Evolutionary conservation across 2,329 filamentous ascomycete species (phyloP), one percentile per base, ranked within the genome.

Genomic region (Coleophoma eucalyptorum): DNA sequence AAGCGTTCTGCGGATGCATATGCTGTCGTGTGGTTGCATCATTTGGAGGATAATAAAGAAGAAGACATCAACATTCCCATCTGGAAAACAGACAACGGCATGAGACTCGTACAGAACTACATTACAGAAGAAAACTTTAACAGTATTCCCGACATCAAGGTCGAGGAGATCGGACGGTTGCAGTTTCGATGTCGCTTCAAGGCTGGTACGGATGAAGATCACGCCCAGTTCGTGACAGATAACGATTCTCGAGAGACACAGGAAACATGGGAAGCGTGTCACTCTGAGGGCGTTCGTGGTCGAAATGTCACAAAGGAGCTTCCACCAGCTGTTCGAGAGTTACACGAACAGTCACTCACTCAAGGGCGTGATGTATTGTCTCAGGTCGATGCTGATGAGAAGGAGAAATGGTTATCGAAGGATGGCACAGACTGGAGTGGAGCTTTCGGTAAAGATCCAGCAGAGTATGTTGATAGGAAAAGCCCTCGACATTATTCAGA

Each of bases 211-310:
- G 92, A 97, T 65, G 83, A 89, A 49, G 87, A 90, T 16, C 94
- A 97, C 65, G 80, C 89, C 57, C 78, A 77, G 1, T 97, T 96
- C 60, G 85, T 96, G 19, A 81, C 84, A 44, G 89, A 95, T 67
- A 96, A 96, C 62, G 85, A 96, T 65, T 86, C 87, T 1, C 86
- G 93, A 32, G 94, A 97, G 73, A 97, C 92, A 0, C 96, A 90
- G 57, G 93, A 97, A 71, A 89, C 87, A 0, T 97, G 92, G 90
- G 91, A 97, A 68, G 89, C 91, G 0, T 97, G 93, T 66, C 82
- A 87, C 38, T 84, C 90, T 0, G 92, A 97, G 67, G 93, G 93
- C 12, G 89, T 96, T 0, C 83, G 94, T 2, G 71, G 77, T 13
- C 80, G 84, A 50, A 79, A 83, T 26, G 90, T 97, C 1, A 73